Evolutionary conservation across 495 filamentous ascomycete species (phyloP).

Genomic region (Melanomma pulvis-pyrius): DNA sequence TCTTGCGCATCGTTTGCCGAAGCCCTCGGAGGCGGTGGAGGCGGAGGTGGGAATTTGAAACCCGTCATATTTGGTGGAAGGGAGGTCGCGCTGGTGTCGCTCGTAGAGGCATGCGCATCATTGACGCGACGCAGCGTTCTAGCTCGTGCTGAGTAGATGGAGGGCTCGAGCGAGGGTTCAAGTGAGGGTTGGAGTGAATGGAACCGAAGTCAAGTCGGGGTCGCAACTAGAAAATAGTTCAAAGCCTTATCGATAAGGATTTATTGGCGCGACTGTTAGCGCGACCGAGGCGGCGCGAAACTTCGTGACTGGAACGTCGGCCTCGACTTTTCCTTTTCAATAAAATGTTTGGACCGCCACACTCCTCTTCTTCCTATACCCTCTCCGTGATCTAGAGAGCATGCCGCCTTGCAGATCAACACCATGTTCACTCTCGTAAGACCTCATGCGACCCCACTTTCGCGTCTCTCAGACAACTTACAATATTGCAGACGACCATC

Average conservation of each 20-base stretch:
- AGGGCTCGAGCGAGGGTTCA: neutral
- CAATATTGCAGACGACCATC: constrained; percentile 62
- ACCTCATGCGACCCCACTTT: neutral
- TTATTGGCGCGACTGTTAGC: constrained; percentile 3
- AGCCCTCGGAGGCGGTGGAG: constrained; percentile 46
- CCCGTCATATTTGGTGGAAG: constrained; percentile 7
- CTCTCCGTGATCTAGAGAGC: neutral
- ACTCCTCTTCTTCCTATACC: neutral
- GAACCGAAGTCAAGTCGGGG: neutral
- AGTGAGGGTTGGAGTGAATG: neutral
- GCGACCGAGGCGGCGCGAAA: constrained; percentile 8
- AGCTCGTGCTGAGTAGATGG: neutral
- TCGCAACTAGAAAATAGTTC: constrained; percentile 2
- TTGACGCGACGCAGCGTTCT: neutral
- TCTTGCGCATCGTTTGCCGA: constrained; percentile 24
- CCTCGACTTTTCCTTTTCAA: constrained; percentile 10
- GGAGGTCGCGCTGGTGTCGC: neutral
- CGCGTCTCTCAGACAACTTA: constrained; percentile 13
- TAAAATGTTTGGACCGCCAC: neutral
- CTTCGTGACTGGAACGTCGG: neutral
- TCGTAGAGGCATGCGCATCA: neutral
- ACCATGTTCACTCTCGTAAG: constrained; percentile 39
- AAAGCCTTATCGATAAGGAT: constrained; percentile 24
- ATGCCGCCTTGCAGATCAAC: neutral
- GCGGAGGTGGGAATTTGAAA: constrained; percentile 49